phyloP scores from a whole-genome alignment of 257 asterid species.

The Plantago ovata region DNA sequence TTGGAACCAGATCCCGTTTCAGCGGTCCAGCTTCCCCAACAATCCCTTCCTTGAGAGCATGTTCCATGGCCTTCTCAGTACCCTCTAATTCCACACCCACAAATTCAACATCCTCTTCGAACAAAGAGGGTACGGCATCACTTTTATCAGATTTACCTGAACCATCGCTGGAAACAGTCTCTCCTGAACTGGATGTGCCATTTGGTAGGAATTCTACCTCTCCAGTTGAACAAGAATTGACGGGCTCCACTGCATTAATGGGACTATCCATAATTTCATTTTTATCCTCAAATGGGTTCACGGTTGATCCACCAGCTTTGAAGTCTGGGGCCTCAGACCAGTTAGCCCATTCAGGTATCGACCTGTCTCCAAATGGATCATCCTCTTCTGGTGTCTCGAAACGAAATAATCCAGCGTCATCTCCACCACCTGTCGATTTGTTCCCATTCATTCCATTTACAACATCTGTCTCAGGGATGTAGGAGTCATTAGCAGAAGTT shows the following conservation, averaged over 20 bases:
- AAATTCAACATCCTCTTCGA: constrained; percentile 95
- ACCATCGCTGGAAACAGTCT: constrained; percentile 19
- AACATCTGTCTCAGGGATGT: constrained; percentile 15
- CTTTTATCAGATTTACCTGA: constrained; percentile 27
- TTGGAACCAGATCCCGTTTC: constrained; percentile 45
- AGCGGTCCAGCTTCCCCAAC: constrained; percentile 94
- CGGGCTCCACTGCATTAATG: constrained; percentile 19
- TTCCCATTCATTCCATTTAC: constrained; percentile 4
- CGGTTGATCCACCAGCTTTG: constrained; percentile 55
- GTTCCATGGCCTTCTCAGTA: constrained; percentile 75
- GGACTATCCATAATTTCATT: constrained; percentile 16
- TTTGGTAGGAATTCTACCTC: not conserved
- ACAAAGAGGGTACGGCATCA: constrained; percentile 43
- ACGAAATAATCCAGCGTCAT: constrained; percentile 44
- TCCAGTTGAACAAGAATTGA: constrained; percentile 18
- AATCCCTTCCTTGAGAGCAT: constrained; percentile 89
- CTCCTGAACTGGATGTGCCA: not conserved
- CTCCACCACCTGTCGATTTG: constrained; percentile 26
- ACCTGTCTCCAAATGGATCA: constrained; percentile 76
- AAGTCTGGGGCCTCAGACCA: constrained; percentile 77
- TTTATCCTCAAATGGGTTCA: constrained; percentile 63
- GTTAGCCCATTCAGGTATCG: constrained; percentile 92
- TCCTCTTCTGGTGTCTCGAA: constrained; percentile 67
- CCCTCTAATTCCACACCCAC: constrained; percentile 94
- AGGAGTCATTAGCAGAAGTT: constrained; percentile 34